Evolutionary conservation across 176 grass and related monocot genomes (phyloP).

Genomic region (Oryza meridionalis): DNA sequence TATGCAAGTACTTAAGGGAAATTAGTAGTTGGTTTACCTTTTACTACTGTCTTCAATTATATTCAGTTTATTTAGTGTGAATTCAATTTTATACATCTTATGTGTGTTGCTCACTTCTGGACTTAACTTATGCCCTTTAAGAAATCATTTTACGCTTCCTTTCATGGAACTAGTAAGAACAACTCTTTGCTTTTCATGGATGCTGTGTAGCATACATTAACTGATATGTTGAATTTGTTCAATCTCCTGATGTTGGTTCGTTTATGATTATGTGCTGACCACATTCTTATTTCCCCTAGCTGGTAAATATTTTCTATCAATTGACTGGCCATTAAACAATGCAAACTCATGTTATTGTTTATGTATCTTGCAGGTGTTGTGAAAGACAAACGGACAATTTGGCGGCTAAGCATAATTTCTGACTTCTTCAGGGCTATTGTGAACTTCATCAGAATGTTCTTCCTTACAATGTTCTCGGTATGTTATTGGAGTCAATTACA

Average conservation of each 20-base stretch:
- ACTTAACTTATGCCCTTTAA: neutral
- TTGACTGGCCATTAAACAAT: constrained; percentile 4
- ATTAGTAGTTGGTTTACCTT: neutral
- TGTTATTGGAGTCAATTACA: constrained; percentile 3
- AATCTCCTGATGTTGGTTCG: neutral
- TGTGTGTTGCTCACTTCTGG: neutral
- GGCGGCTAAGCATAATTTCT: constrained; percentile 90
- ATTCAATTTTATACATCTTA: neutral
- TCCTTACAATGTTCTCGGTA: constrained; percentile 94
- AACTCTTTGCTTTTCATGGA: neutral
- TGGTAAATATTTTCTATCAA: neutral
- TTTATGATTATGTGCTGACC: neutral
- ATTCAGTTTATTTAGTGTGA: neutral
- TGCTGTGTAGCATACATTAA: neutral
- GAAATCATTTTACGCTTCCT: neutral
- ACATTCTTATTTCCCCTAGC: neutral
- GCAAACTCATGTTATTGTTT: constrained; percentile 18
- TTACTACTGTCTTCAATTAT: neutral
- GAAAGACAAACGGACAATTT: constrained; percentile 82
- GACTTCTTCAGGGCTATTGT: constrained; percentile 82
- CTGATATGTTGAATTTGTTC: neutral
- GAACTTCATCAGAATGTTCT: constrained; percentile 76
- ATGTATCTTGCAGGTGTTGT: constrained; percentile 71
- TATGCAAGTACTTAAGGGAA: constrained; percentile 1
- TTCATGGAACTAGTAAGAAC: neutral